phyloP scores from a whole-genome alignment of 2,329 filamentous ascomycete genomes.

The Aureobasidium sp. region DNA sequence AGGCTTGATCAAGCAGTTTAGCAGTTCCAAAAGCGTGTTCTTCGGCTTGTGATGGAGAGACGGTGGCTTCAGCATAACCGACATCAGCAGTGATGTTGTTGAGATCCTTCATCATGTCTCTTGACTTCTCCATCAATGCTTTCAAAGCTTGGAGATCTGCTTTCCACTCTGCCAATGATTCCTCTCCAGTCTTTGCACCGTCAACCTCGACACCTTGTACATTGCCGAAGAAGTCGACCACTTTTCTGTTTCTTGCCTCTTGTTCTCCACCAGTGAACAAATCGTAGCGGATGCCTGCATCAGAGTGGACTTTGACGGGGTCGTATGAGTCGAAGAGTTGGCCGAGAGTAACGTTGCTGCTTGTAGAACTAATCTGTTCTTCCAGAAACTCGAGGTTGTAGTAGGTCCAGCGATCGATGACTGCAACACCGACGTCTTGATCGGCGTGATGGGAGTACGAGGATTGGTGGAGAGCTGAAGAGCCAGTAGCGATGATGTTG shows the following conservation, averaged over 20 bases:
- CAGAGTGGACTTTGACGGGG: conserved; percentile 85
- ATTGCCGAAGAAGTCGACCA: conserved; percentile 98
- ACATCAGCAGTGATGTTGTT: neutral
- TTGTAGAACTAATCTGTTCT: conserved; percentile 75
- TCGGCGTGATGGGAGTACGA: conserved; percentile 97
- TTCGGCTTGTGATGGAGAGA: conserved; percentile 4
- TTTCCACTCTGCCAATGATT: conserved; percentile 33
- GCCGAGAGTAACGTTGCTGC: conserved; percentile 80
- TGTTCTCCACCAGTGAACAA: conserved; percentile 81
- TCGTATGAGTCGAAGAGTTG: conserved; percentile 96
- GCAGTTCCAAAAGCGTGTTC: conserved; percentile 13
- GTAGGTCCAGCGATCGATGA: conserved; percentile 98
- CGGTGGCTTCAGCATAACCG: conserved; percentile 12
- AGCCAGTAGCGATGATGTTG: conserved; percentile 97
- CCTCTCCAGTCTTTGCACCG: conserved; percentile 40
- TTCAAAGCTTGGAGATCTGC: conserved; percentile 72
- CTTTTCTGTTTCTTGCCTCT: conserved; percentile 65
- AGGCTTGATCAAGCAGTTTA: conserved; percentile 10
- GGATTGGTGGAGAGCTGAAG: conserved; percentile 88
- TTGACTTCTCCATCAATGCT: conserved; percentile 47
- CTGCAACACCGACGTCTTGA: conserved; percentile 93
- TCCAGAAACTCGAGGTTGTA: conserved; percentile 98
- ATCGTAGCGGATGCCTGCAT: conserved; percentile 88
- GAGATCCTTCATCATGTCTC: conserved; percentile 26
- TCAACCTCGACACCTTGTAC: conserved; percentile 89